Conservation (phyloP, 2,329 filamentous ascomycete genomes). For the Leptographium flavum region DNA sequence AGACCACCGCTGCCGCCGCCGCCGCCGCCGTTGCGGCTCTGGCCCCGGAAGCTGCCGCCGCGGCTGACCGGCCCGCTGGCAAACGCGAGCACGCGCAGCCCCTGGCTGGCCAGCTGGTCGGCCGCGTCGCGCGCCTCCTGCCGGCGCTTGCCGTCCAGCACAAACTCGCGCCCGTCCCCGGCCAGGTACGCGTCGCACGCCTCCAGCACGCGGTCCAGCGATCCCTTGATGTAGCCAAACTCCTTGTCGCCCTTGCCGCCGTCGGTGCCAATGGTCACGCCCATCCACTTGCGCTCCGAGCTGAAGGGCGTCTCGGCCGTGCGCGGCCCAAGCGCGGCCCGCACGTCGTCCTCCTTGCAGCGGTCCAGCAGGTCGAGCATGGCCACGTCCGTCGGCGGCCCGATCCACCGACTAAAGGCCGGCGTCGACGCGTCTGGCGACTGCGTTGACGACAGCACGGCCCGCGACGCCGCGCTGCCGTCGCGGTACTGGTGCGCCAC, state of each 20-base stretch:
- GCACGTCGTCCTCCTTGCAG: slow-evolving; percentile 82
- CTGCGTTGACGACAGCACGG: slow-evolving; percentile 75
- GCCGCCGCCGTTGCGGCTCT: slow-evolving; percentile 25
- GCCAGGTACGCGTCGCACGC: slow-evolving; percentile 86
- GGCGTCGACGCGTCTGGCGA: slow-evolving; percentile 41
- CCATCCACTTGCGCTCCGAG: slow-evolving; percentile 98
- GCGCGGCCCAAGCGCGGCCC: slow-evolving; percentile 71
- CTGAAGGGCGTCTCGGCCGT: slow-evolving; percentile 86
- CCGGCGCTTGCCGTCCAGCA: slow-evolving; percentile 62
- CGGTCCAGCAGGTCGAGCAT: slow-evolving; percentile 84
- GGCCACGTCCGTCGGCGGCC: slow-evolving; percentile 95
- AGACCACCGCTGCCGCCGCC: slow-evolving; percentile 22
- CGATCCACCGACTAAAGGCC: slow-evolving; percentile 78
- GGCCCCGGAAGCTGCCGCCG: slow-evolving; percentile 20
- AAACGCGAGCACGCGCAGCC: slow-evolving; percentile 82
- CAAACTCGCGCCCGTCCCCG: slow-evolving; percentile 70
- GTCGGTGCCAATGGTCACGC: slow-evolving; percentile 63
- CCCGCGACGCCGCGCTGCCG: slow-evolving; percentile 55
- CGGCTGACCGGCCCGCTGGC: slow-evolving; percentile 58
- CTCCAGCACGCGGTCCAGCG: slow-evolving; percentile 72
- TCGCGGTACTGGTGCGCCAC: slow-evolving; percentile 60
- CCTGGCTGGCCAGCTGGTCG: slow-evolving; percentile 75
- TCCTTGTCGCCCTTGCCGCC: slow-evolving; percentile 49
- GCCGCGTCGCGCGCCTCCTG: slow-evolving; percentile 67
- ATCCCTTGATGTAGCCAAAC: slow-evolving; percentile 89